phyloP scores from a whole-genome alignment of 2,329 filamentous ascomycete species.

The Fusarium sp. region DNA sequence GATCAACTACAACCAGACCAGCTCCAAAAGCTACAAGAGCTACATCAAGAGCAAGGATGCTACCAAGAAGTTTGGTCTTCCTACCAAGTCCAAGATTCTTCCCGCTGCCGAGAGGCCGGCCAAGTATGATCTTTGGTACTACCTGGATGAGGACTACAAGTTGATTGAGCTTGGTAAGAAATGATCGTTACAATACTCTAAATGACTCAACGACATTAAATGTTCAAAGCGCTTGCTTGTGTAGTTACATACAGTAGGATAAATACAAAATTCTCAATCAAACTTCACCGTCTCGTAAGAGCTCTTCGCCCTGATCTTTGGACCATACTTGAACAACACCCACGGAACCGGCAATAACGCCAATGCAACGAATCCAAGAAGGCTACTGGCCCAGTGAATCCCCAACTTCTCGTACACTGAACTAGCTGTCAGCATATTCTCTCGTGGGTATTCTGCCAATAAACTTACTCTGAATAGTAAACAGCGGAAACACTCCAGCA shows the following conservation, averaged over 20 bases:
- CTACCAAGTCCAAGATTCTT: conserved; percentile 47
- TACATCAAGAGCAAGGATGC: conserved; percentile 51
- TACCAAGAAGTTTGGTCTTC: conserved; percentile 50
- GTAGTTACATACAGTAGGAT: not conserved
- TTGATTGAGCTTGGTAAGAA: conserved; percentile 46
- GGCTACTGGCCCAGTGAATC: conserved; percentile 60
- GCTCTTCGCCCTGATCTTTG: conserved; percentile 41
- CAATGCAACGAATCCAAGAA: conserved; percentile 62
- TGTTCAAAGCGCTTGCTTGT: not conserved
- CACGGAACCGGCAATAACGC: conserved; percentile 64
- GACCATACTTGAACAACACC: conserved; percentile 64
- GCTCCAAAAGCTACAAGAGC: conserved; percentile 48
- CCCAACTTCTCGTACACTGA: conserved; percentile 58
- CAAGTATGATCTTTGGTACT: conserved; percentile 55
- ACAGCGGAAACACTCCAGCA: conserved; percentile 70
- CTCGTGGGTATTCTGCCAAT: fast-evolving
- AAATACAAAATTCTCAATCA: not conserved
- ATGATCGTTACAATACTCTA: conserved; percentile 54
- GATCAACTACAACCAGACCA: conserved; percentile 59
- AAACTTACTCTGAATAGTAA: conserved; percentile 67
- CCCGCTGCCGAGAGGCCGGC: conserved; percentile 49
- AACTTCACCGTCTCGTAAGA: conserved; percentile 26
- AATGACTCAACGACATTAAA: conserved; percentile 1
- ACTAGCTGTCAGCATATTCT: conserved; percentile 13
- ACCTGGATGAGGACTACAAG: conserved; percentile 52